Conservation (phyloP, 352 stramenopile genomes). For the Phytopythium aichiense region DNA sequence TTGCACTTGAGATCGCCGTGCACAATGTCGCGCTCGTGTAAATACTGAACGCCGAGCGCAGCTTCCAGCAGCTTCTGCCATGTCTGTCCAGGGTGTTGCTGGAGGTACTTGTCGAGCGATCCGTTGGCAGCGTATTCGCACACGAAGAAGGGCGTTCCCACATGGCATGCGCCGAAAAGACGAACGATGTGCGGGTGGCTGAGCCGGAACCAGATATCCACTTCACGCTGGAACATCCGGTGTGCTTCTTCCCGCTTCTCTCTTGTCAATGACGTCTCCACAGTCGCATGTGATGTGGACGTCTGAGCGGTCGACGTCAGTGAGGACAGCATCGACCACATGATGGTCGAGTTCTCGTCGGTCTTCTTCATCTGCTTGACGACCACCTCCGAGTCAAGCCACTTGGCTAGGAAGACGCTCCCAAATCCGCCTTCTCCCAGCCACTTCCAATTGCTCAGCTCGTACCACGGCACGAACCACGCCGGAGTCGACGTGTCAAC, state of each 20-base stretch:
- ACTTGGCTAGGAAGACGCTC: neutral
- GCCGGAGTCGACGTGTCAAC: neutral
- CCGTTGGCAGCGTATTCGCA: conserved; percentile 11
- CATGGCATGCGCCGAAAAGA: conserved; percentile 17
- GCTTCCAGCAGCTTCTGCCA: neutral
- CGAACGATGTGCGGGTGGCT: conserved; percentile 15
- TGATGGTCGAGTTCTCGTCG: neutral
- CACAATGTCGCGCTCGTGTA: neutral
- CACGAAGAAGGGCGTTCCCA: conserved; percentile 2
- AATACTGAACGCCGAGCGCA: neutral
- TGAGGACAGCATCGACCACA: neutral
- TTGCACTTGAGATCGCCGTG: conserved; percentile 7
- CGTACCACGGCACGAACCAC: conserved; percentile 4
- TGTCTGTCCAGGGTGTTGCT: neutral
- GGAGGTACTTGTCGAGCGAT: conserved; percentile 12
- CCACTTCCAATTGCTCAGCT: neutral
- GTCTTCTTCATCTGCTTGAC: conserved; percentile 2
- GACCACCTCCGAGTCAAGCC: conserved; percentile 14
- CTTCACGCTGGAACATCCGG: conserved; percentile 12
- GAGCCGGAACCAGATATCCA: conserved; percentile 16
- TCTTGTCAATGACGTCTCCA: neutral
- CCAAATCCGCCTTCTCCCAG: neutral
- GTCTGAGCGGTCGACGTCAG: neutral
- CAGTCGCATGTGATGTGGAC: too few species aligned
- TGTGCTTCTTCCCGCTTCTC: neutral